phyloP scores from a whole-genome alignment of 2,329 filamentous ascomycete species.

The Graphilbum fragrans region DNA sequence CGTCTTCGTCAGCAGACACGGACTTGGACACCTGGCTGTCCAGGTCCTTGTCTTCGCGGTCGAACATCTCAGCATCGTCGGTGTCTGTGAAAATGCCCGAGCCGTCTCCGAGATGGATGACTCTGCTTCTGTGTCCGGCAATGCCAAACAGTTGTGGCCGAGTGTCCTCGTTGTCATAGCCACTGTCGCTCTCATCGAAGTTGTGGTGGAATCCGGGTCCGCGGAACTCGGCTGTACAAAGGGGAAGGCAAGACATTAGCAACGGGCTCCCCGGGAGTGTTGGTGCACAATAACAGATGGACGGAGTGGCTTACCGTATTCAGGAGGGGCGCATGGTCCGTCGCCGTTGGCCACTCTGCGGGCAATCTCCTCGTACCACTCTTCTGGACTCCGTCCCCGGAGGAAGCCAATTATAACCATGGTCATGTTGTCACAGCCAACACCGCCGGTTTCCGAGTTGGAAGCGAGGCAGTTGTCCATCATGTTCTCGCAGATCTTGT shows the following conservation, averaged over 20 bases:
- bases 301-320: conserved; percentile 73
- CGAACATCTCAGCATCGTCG: conserved; percentile 88
- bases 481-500: conserved; percentile 98
- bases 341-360: conserved; percentile 92
- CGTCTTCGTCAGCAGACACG: conserved; percentile 9
- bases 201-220: conserved; percentile 73
- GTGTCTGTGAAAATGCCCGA: conserved; percentile 84
- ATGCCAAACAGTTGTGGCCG: conserved; percentile 50
- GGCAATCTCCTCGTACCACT: conserved; percentile 96
- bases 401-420: conserved; percentile 87
- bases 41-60: conserved; percentile 80
- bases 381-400: conserved; percentile 83
- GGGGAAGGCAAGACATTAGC: conserved; percentile 2
- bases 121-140: conserved; percentile 66
- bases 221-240: conserved; percentile 62
- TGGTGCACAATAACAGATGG: not conserved
- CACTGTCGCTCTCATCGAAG: conserved; percentile 67
- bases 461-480: conserved; percentile 99
- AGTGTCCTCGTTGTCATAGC: conserved; percentile 65
- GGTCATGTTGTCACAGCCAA: conserved; percentile 99
- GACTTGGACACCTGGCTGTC: conserved; percentile 70
- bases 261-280: not conserved
- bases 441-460: conserved; percentile 94
- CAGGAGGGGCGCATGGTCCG: conserved; percentile 93
- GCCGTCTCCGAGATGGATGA: conserved; percentile 91